These are phyloP conservation scores for Penicillium capsulatum DNA, from an alignment of 2,329 filamentous ascomycete species.

Conservation along the genomic window DNA sequence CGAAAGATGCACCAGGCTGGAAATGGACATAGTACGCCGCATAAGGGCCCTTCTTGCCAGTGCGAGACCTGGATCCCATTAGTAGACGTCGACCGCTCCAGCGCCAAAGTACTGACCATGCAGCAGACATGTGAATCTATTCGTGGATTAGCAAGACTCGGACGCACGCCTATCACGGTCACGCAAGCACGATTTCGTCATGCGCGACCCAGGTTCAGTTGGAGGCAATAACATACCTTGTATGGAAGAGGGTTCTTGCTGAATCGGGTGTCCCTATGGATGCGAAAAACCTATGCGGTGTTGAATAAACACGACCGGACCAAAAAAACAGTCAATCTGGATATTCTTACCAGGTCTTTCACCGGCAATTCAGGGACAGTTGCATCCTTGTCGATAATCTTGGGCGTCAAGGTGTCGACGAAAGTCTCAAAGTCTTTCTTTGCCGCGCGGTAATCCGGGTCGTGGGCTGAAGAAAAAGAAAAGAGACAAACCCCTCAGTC, in stretches of 20 bases:
- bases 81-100: slow-evolving; percentile 13
- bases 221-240: slow-evolving; percentile 56
- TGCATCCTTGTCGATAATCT: slow-evolving; percentile 67
- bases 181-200: slow-evolving; percentile 8
- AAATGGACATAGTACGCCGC: slow-evolving; percentile 85
- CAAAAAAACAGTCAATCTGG: not conserved
- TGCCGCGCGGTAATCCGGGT: slow-evolving; percentile 71
- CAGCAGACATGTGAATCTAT: slow-evolving; percentile 75
- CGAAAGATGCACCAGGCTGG: slow-evolving; percentile 65
- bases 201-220: not conserved
- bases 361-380: slow-evolving; percentile 81
- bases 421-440: slow-evolving; percentile 79
- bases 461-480: slow-evolving; percentile 62
- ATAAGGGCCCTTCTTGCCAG: slow-evolving; percentile 80
- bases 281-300: slow-evolving; percentile 63
- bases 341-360: slow-evolving; percentile 64
- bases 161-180: slow-evolving; percentile 13
- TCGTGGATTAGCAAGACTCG: slow-evolving; percentile 22
- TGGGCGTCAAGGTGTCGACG: slow-evolving; percentile 66
- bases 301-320: slow-evolving; percentile 8
- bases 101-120: slow-evolving; percentile 54
- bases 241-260: slow-evolving; percentile 81
- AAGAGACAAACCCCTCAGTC: slow-evolving; percentile 7
- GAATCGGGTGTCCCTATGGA: slow-evolving; percentile 83
- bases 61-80: slow-evolving; percentile 60